These are phyloP conservation scores for Durio zibethinus DNA, from an alignment of 345 rosid species.

Conservation along the genomic window DNA sequence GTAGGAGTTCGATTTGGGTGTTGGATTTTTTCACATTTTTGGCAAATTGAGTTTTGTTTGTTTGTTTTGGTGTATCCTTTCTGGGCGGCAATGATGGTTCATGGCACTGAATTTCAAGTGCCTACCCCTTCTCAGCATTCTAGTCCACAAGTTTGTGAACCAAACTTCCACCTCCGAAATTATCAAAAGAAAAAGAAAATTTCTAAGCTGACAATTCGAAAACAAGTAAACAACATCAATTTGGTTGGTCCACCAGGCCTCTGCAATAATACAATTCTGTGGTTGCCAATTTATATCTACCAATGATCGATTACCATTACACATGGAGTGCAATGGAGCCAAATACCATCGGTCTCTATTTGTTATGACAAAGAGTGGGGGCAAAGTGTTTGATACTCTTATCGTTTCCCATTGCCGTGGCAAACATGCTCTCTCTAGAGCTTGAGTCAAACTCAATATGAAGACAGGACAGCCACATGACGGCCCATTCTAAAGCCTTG, in stretches of 20 bases:
- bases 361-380: neutral
- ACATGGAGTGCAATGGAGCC: neutral
- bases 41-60: neutral
- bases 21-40: neutral
- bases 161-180: neutral
- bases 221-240: neutral
- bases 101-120: neutral
- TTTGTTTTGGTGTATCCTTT: neutral
- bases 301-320: neutral
- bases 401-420: neutral
- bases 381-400: neutral
- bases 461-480: neutral
- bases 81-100: neutral
- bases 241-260: neutral
- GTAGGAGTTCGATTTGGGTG: neutral
- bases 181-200: neutral
- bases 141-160: neutral
- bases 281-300: neutral
- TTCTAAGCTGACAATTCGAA: neutral
- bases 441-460: neutral
- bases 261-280: neutral
- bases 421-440: neutral
- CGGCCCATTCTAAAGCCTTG: neutral
- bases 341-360: neutral
- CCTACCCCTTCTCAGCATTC: neutral